phyloP scores from a whole-genome alignment of 2,329 filamentous ascomycete species.

The Ascosphaera apis region DNA sequence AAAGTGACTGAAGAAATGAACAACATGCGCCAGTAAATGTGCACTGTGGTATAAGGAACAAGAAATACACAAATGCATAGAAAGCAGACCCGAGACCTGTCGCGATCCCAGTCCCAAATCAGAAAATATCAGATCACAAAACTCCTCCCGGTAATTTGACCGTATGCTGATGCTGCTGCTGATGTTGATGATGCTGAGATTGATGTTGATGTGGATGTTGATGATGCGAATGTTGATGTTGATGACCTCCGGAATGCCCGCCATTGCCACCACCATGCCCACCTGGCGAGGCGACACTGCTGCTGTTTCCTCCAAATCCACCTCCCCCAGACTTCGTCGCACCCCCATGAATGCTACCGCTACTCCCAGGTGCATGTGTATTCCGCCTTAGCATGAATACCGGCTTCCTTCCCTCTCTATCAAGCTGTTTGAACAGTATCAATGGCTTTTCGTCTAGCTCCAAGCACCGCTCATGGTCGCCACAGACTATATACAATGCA shows the following conservation, averaged over 20 bases:
- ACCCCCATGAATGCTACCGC: slow-evolving; percentile 2
- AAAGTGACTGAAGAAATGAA: too few species aligned
- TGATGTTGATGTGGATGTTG: background rate
- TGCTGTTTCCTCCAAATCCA: slow-evolving; percentile 4
- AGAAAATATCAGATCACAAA: slow-evolving; percentile 7
- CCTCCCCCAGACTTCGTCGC: slow-evolving; percentile 4
- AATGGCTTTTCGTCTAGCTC: slow-evolving; percentile 81
- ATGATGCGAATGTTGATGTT: background rate
- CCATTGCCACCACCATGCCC: slow-evolving; percentile 4
- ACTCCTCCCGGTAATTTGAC: slow-evolving; percentile 14
- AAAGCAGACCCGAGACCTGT: too few species aligned
- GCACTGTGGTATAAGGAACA: background rate
- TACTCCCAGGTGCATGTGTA: slow-evolving; percentile 28
- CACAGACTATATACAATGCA: slow-evolving; percentile 92
- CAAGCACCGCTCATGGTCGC: slow-evolving; percentile 89
- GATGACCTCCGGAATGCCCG: background rate
- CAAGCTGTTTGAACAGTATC: slow-evolving; percentile 89
- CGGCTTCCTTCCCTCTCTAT: slow-evolving; percentile 90
- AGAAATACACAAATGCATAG: background rate
- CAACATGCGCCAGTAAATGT: background rate
- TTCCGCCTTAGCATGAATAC: slow-evolving; percentile 90
- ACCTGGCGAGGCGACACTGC: slow-evolving; percentile 1
- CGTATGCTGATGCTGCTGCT: slow-evolving; percentile 7
- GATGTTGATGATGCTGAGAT: background rate
- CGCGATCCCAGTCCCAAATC: too few species aligned